A percentile compares a stretch with the other conserved stretches of the same genome.
phyloP scores from a whole-genome alignment of 2,329 filamentous ascomycete genomes.

The Fusarium verticillioides region DNA sequence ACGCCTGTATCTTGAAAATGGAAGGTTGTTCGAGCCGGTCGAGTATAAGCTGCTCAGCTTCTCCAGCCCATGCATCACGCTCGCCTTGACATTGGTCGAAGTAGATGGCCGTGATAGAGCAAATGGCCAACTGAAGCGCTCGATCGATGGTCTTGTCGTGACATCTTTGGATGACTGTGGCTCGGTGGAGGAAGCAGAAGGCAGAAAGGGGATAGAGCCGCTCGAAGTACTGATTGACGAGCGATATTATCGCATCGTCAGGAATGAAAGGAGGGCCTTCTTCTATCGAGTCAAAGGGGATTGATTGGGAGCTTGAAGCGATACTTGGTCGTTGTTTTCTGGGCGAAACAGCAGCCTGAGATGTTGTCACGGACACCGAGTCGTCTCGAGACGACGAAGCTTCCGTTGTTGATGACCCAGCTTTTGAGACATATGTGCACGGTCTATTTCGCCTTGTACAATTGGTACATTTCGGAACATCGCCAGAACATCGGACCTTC shows the following conservation, averaged over 20 bases:
- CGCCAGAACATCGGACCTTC: slow-evolving; percentile 45
- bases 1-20: slow-evolving; percentile 45
- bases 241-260: slow-evolving; percentile 30
- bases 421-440: slow-evolving; percentile 38
- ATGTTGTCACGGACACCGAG: background rate
- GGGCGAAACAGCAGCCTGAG: slow-evolving; percentile 21
- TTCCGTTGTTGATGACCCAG: slow-evolving; percentile 4
- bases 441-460: slow-evolving; percentile 40
- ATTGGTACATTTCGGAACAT: slow-evolving; percentile 41
- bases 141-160: slow-evolving; percentile 41
- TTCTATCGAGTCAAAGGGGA: background rate
- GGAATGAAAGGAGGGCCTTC: background rate
- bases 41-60: slow-evolving; percentile 41
- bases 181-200: slow-evolving; percentile 42
- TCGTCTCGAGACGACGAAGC: slow-evolving; percentile 26
- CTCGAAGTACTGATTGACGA: slow-evolving; percentile 41
- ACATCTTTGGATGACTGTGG: slow-evolving; percentile 43
- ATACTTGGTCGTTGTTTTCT: slow-evolving; percentile 20
- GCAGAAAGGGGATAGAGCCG: slow-evolving; percentile 40
- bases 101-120: slow-evolving; percentile 41
- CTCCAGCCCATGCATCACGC: slow-evolving; percentile 36
- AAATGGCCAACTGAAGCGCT: slow-evolving; percentile 40
- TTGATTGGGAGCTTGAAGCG: slow-evolving; percentile 24
- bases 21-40: slow-evolving; percentile 42
- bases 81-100: slow-evolving; percentile 31